Evolutionary conservation across 306 rosid genomes (phyloP).

Genomic region (Phaseolus lunatus): DNA sequence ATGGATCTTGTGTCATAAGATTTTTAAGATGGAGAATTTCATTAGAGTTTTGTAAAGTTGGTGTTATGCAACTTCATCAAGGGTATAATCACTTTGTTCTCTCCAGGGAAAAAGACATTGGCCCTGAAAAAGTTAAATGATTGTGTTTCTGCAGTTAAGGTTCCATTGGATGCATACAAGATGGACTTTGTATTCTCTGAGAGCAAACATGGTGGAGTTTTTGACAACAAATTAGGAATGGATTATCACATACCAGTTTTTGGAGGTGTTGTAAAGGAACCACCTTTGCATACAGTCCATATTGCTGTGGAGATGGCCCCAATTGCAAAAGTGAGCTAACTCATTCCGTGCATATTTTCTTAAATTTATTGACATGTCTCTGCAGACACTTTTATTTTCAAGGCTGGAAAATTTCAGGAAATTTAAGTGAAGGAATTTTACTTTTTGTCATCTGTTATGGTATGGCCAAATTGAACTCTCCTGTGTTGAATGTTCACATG

Average conservation of each 20-base stretch:
- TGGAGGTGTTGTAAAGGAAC: conserved; percentile 83
- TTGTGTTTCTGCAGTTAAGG: conserved; percentile 75
- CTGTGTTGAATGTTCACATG: background rate
- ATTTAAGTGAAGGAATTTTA: conserved; percentile 1
- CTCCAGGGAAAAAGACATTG: conserved; percentile 31
- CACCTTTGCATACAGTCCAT: conserved; percentile 94
- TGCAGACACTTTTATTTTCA: conserved; percentile 17
- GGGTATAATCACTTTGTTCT: conserved; percentile 29
- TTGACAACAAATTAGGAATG: conserved; percentile 86
- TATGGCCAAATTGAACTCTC: background rate
- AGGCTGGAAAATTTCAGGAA: conserved; percentile 17
- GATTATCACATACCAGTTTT: conserved; percentile 92
- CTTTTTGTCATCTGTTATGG: conserved; percentile 2
- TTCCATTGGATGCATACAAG: conserved; percentile 89
- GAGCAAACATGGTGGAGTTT: conserved; percentile 78
- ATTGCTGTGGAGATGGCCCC: conserved; percentile 99
- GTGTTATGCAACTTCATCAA: conserved; percentile 23
- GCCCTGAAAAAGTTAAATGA: conserved; percentile 39
- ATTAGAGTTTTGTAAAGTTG: conserved; percentile 15
- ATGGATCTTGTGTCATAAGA: conserved; percentile 10
- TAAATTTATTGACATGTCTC: background rate
- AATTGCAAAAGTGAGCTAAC: conserved; percentile 78
- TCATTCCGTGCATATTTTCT: conserved; percentile 28
- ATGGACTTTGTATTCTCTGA: conserved; percentile 99
- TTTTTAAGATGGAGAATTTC: conserved; percentile 22